Percentiles rank a stretch among this genome's conserved stretches.
Conservation (phyloP, 371 early-diverging fungal species). For the Circinella minor region DNA sequence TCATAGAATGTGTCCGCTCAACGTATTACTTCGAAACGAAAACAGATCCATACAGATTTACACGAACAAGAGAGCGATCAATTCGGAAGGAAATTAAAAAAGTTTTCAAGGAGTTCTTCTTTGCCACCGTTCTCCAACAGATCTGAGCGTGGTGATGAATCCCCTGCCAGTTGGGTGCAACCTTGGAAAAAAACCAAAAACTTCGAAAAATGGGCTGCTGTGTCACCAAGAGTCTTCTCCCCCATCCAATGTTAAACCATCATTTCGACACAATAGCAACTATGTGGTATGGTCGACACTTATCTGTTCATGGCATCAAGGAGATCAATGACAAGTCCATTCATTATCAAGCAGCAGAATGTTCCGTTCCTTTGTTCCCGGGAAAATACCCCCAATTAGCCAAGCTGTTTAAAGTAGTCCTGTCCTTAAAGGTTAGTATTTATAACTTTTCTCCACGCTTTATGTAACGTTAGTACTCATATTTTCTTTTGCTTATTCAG, state of each 20-base stretch:
- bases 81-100: too few species aligned
- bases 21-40: too few species aligned
- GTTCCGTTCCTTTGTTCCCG: not conserved
- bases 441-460: not conserved
- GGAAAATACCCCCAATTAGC: not conserved
- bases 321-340: slow-evolving; percentile 1
- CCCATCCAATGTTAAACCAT: slow-evolving; percentile 13
- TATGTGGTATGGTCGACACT: slow-evolving; percentile 7
- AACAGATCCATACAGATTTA: too few species aligned
- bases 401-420: slow-evolving; percentile 2
- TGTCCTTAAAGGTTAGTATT: not conserved
- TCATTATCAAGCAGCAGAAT: slow-evolving; percentile 12
- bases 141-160: too few species aligned
- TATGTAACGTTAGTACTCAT: not conserved
- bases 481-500: not conserved
- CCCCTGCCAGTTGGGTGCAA: too few species aligned
- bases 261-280: slow-evolving; percentile 13
- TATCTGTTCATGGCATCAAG: slow-evolving; percentile 6
- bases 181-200: not conserved
- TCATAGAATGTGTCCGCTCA: too few species aligned
- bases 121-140: too few species aligned
- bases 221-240: slow-evolving; percentile 1
- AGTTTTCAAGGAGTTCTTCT: too few species aligned
- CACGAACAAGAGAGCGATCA: too few species aligned
- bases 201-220: not conserved